Base-by-base conservation (phyloP, 73 alveolate species). In the Blepharisma japonicum region DNA sequence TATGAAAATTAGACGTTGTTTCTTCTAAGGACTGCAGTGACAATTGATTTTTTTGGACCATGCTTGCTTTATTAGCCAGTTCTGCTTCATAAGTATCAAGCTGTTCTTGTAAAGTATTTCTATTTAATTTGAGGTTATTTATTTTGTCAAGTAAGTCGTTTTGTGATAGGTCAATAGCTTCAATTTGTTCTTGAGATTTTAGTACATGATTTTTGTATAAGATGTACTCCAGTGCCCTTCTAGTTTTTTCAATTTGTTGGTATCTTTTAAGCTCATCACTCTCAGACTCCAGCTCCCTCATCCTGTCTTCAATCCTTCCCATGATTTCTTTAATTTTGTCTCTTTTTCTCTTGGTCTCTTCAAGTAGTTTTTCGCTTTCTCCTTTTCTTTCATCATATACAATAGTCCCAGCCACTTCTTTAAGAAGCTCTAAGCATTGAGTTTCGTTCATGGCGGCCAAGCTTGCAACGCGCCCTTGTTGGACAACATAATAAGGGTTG, bases 321-420 rank as follows among this genome's bases (percentile, higher is more conserved):
- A 85, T 71, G 80, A 77, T 86, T 55, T 55, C 55, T 51, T 79
- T 76, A 20, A 87, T 82, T 87, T 87, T 87, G n/a, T 87, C 89
- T 55, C 81, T 77, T 2, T 83, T 78, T 18, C 86, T 87, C 23
- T 83, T 79, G 76, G 87, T 79, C 68, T 90, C 93, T 68, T 87
- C 97, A 55, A 87, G 77, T 42, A 87, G 81, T 74, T 77, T 90
- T 4, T 83, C 56, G 77, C 88, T 80, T 79, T 90, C 97, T 38
- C 78, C 81, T 61, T 87, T 90, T 78, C 89, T 87, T 77, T 88
- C 97, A 71, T 92, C 98, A 50, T 80, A 92, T 6, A 81, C 83
- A 76, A 76, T 88, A 2, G 94, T 92, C 11, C 98, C 98, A 78
- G 90, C 91, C 1, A 91, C 98, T 50, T 92, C 94, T 55, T 86